Evolutionary conservation across 306 rosid genomes (phyloP), one percentile per base, ranked within the genome.

Genomic region (Coriaria nepalensis): DNA sequence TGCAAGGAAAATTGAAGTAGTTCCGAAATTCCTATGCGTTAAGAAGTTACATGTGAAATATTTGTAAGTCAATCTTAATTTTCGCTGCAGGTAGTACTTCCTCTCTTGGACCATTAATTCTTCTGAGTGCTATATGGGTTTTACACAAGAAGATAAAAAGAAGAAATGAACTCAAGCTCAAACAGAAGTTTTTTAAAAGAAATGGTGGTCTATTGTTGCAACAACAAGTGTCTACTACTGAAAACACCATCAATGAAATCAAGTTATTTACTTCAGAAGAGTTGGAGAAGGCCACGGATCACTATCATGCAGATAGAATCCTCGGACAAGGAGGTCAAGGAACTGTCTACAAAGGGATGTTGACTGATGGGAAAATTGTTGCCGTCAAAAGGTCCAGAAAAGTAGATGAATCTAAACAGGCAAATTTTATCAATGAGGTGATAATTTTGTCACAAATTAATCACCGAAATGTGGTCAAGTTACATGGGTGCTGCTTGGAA

Each of bases 401-500:
- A 20, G 53, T 77, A 4, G 75, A 64, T 3, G 39, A 34, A 55
- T 65, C 49, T 54, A 71, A 68, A 33, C 29, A 20, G 1, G 56
- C 44, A 10, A 64, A 69, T 33, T 69, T 69, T 54, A 52, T 63
- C 13, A 69, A 69, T 35, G 80, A 78, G 68, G 80, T 72, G 13
- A 68, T 62, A 10, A 69, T 75, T 60, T 45, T 75, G 4, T 74
- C 79, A 0, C 66, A 56, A 40, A 81, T 81, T 40, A 78, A 81
- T 43, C 93, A 81, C 13, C 64, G 82, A 47, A 63, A 69, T 38
- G 40, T 69, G 0, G 75, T 69, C 8, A 57, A 49, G 33, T 43
- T 69, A 6, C 20, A 52, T 4, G 90, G 90, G 1, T 81, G 66
- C 55, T 81, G 92, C 43, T 70, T 81, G 35, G 86, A 77, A 61